A percentile compares a stretch with the other conserved stretches of the same genome.
These are phyloP conservation scores for Phaeosphaeriaceae sp. DNA, from an alignment of 2,329 filamentous ascomycete species.

Conservation along the genomic window DNA sequence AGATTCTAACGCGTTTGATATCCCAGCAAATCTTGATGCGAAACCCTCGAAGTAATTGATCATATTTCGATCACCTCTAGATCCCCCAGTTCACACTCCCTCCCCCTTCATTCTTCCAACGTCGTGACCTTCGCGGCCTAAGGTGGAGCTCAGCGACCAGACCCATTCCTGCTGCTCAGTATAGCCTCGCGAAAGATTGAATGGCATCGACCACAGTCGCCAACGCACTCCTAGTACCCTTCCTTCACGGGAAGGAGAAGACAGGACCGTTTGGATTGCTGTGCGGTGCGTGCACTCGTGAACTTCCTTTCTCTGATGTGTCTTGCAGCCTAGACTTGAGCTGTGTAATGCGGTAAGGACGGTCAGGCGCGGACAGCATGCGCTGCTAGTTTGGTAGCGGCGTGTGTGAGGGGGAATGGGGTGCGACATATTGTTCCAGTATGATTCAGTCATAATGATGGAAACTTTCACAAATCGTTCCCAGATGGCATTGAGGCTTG, in stretches of 20 bases:
- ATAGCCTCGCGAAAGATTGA: conserved; percentile 60
- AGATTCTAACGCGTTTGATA: background rate
- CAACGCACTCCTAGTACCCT: conserved; percentile 22
- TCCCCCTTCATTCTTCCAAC: background rate
- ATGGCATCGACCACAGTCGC: conserved; percentile 32
- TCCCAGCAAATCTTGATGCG: background rate
- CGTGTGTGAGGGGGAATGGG: background rate
- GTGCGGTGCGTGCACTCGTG: conserved; percentile 14
- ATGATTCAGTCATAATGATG: no score
- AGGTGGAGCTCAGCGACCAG: conserved; percentile 62
- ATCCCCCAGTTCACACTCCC: background rate
- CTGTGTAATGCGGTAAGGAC: conserved; percentile 16
- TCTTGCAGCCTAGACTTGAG: conserved; percentile 9
- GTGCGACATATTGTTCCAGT: conserved; percentile 4
- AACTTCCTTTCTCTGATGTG: background rate
- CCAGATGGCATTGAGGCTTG: no score
- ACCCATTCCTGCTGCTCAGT: conserved; percentile 62
- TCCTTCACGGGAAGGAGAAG: conserved; percentile 1
- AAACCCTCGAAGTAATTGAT: background rate
- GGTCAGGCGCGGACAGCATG: conserved; percentile 5
- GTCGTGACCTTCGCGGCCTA: conserved; percentile 54
- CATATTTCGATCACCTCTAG: background rate
- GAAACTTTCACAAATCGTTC: no score
- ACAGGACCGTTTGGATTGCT: conserved; percentile 6
- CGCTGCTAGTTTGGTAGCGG: background rate